phyloP scores from a whole-genome alignment of 805 yeast genomes.

The Suhomyces sp. region DNA sequence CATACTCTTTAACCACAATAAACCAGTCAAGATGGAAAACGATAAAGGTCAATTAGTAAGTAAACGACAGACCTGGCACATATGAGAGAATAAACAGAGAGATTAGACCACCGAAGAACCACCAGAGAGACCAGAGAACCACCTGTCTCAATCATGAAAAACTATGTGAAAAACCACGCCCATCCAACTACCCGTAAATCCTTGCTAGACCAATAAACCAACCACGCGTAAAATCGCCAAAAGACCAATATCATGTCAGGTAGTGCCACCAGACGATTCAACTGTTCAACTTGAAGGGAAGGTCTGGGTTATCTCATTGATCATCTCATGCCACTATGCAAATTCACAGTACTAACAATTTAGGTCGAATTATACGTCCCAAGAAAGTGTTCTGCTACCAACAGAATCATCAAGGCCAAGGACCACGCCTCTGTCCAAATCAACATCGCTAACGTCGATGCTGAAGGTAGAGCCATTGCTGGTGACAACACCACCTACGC shows the following conservation, averaged over 20 bases:
- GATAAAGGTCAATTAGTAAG: conserved; percentile 99
- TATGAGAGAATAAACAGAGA: background rate
- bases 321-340: background rate
- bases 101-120: background rate
- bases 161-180: no score
- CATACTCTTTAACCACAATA: conserved; percentile 3
- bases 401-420: conserved; percentile 99
- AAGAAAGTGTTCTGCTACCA: conserved; percentile 99
- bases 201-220: no score
- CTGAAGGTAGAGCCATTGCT: conserved; percentile 90
- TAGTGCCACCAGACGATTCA: no score
- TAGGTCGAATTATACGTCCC: conserved; percentile 99
- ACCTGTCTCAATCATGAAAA: background rate
- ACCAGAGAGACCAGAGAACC: background rate
- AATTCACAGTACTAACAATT: conserved; percentile 26
- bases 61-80: conserved; percentile 19
- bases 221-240: no score
- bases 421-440: conserved; percentile 99
- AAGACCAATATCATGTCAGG: background rate
- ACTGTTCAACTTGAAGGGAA: no score
- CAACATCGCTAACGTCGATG: conserved; percentile 98
- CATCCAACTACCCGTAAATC: no score
- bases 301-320: no score
- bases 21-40: conserved; percentile 88
- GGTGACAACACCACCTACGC: conserved; percentile 93